These are phyloP conservation scores for Caryopteris hybrid DNA, from an alignment of 305 asterid genomes.

Conservation along the genomic window DNA sequence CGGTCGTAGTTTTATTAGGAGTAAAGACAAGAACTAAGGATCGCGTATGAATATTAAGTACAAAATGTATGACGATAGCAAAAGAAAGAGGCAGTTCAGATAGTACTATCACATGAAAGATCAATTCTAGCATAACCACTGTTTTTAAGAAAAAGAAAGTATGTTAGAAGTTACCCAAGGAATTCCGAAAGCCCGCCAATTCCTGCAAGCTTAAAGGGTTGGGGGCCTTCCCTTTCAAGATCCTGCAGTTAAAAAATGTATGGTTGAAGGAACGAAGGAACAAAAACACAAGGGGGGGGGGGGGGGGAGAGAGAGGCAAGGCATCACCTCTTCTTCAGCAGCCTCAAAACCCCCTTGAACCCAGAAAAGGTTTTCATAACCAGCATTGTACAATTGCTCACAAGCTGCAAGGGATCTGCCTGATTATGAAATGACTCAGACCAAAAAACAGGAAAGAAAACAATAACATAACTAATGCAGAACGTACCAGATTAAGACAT, in stretches of 20 bases:
- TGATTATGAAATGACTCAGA: constrained; percentile 39
- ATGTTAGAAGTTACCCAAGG: constrained; percentile 61
- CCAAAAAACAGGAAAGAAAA: not conserved
- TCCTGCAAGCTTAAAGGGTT: constrained; percentile 89
- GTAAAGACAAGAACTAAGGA: too few species aligned
- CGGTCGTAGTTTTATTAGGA: too few species aligned
- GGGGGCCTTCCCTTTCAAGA: constrained; percentile 89
- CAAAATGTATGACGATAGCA: too few species aligned
- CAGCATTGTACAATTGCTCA: constrained; percentile 76
- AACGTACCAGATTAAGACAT: not conserved
- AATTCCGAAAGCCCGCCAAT: constrained; percentile 96
- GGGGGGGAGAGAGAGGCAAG: not conserved
- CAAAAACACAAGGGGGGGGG: constrained; percentile 1
- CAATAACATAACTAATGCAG: not conserved
- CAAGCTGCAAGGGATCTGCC: constrained; percentile 99
- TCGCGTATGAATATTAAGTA: too few species aligned
- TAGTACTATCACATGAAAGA: too few species aligned
- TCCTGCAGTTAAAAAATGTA: constrained; percentile 44
- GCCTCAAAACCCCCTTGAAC: constrained; percentile 93
- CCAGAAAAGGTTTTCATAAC: constrained; percentile 83
- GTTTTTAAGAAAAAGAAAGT: not conserved
- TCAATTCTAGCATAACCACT: too few species aligned
- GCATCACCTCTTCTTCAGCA: constrained; percentile 82
- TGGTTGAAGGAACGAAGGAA: not conserved
- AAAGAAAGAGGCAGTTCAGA: too few species aligned